These are phyloP conservation scores for Tympanopsis confertula DNA, from an alignment of 2,329 filamentous ascomycete genomes.

Conservation along the genomic window DNA sequence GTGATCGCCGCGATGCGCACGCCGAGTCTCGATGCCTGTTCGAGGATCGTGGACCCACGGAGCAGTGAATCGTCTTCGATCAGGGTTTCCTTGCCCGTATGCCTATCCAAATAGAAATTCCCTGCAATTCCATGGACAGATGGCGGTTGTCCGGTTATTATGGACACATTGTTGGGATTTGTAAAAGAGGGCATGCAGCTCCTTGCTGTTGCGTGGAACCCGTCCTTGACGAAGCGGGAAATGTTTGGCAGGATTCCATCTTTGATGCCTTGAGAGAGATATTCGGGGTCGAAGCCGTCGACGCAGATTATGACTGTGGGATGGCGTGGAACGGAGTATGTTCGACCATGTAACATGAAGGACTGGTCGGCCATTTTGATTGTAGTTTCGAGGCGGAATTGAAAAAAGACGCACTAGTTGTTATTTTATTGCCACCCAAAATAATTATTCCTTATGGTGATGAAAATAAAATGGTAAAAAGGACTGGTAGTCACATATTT, in stretches of 20 bases:
- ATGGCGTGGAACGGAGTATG: conserved; percentile 16
- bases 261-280: conserved; percentile 19
- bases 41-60: conserved; percentile 25
- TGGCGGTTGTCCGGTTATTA: conserved; percentile 27
- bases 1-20: conserved; percentile 28
- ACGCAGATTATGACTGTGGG: conserved; percentile 27
- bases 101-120: conserved; percentile 27
- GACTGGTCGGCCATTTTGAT: too few relatives aligned
- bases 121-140: conserved; percentile 26
- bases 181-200: conserved; percentile 29
- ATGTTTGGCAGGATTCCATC: conserved; percentile 21
- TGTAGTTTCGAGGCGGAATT: too few relatives aligned
- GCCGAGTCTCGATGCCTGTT: conserved; percentile 22
- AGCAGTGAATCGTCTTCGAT: conserved; percentile 25
- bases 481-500: too few relatives aligned
- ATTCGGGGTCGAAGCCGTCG: conserved; percentile 29
- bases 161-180: conserved; percentile 31
- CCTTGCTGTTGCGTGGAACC: conserved; percentile 24
- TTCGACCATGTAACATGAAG: conserved; percentile 13
- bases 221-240: conserved; percentile 14
- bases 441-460: too few relatives aligned
- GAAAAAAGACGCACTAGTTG: too few relatives aligned
- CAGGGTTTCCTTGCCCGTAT: conserved; percentile 25
- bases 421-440: too few relatives aligned
- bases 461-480: too few relatives aligned